Evolutionary conservation across 371 early-diverging fungal species (phyloP).

Genomic region (Apophysomyces elegans): DNA sequence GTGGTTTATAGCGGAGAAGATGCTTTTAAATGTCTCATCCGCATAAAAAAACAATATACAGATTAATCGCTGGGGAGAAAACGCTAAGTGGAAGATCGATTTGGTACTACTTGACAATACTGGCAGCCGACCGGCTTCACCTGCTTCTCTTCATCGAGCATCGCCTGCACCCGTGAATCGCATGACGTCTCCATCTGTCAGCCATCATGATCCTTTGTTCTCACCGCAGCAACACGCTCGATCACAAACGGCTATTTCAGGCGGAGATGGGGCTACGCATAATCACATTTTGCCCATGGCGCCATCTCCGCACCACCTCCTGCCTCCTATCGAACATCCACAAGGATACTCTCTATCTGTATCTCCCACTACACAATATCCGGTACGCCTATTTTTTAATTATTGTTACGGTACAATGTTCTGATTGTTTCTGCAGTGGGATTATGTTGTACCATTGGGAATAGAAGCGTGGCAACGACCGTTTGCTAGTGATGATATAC

Average conservation of each 20-base stretch:
- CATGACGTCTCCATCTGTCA: conserved; percentile 10
- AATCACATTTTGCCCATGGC: conserved; percentile 3
- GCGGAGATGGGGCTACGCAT: conserved; percentile 7
- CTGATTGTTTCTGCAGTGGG: conserved; percentile 15
- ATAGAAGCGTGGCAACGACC: conserved; percentile 9
- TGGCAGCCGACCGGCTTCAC: conserved; percentile 14
- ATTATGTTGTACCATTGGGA: conserved; percentile 15
- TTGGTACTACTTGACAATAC: conserved; percentile 36
- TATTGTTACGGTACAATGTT: conserved; percentile 7
- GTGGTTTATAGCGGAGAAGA: conserved; percentile 3
- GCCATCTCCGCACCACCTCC: not conserved
- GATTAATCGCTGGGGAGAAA: conserved; percentile 40
- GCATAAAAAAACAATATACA: conserved; percentile 12
- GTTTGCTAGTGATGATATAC: conserved; percentile 22
- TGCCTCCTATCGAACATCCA: conserved; percentile 9
- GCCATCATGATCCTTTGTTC: conserved; percentile 8
- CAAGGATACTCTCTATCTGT: conserved; percentile 1
- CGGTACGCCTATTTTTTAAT: not conserved
- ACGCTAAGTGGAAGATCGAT: conserved; percentile 46
- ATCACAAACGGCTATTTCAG: conserved; percentile 4
- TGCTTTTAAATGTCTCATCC: conserved; percentile 5
- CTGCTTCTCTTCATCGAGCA: conserved; percentile 18
- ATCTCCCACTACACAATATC: conserved; percentile 2
- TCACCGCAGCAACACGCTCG: conserved; percentile 18
- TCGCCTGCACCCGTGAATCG: conserved; percentile 10